A percentile compares a stretch with the other conserved stretches of the same genome.
Conservation (phyloP, 2,329 filamentous ascomycete species). For the Gnomoniopsis smithogilvyi region DNA sequence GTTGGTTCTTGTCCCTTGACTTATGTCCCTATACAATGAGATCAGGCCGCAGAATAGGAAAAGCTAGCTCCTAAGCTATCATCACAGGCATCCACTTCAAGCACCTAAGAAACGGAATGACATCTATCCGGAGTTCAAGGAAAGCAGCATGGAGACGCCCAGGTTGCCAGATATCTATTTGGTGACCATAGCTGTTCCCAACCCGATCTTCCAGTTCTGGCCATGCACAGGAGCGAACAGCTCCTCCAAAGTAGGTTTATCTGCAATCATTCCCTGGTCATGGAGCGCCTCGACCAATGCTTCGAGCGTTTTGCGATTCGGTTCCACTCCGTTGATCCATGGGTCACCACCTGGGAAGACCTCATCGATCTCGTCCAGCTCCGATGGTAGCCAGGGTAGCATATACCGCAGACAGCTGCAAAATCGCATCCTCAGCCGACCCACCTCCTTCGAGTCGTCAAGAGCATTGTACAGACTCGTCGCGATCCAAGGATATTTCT, state of each 20-base stretch:
- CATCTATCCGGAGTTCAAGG: background rate
- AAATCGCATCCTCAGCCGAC: conserved; percentile 26
- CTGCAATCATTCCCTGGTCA: conserved; percentile 29
- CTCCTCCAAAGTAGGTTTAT: conserved; percentile 25
- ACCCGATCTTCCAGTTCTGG: conserved; percentile 3
- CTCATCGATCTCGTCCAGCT: conserved; percentile 31
- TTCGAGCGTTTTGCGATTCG: conserved; percentile 30
- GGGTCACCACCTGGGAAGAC: conserved; percentile 30
- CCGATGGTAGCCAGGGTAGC: conserved; percentile 31
- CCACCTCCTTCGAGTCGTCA: conserved; percentile 30
- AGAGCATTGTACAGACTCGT: conserved; percentile 30
- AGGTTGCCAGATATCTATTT: background rate
- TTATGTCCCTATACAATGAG: too few relatives aligned
- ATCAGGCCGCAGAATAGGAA: too few relatives aligned
- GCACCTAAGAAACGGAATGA: background rate
- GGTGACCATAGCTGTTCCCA: background rate
- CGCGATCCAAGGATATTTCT: conserved; percentile 28
- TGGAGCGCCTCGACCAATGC: conserved; percentile 26
- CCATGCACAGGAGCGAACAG: conserved; percentile 14
- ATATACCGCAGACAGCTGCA: conserved; percentile 29
- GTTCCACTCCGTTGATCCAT: conserved; percentile 31
- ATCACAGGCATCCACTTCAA: too few relatives aligned
- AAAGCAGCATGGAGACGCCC: background rate
- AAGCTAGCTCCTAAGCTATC: too few relatives aligned
- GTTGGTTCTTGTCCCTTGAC: too few relatives aligned